Base-by-base conservation (phyloP, 495 filamentous ascomycete genomes). In the Xylaria telfairii region DNA sequence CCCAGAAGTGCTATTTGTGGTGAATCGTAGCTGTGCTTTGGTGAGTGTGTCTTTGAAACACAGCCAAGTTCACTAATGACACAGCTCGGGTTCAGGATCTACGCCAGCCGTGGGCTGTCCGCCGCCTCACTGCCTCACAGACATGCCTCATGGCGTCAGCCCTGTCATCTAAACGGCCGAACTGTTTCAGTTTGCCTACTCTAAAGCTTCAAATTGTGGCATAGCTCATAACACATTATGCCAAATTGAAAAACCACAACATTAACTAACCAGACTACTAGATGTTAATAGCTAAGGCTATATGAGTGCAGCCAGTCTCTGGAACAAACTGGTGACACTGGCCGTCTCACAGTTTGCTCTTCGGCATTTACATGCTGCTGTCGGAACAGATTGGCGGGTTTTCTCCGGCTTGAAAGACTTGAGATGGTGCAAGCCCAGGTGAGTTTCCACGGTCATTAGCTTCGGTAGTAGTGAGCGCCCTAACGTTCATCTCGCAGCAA, bases 51-150 rank as follows among this genome's bases (percentile, higher is more conserved):
- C 28, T 2, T 32, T 59, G 56, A 59, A 59, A 54, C 64, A 39
- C 64, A 37, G 30, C 64, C 64, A 67, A 67, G 47, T 46, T 10
- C 19, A n/a, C 32, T 39, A 7, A 51, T 54, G 64, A 67, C 19
- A 67, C 64, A 41, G 28, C 44, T 39, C 53, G 44, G 63, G 28
- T 13, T 30, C 44, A 9, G 44, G 34, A 34, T 51, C 34, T 42
- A 17, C 59, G 10, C 34, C 10, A 13, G 34, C 28, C 4, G 21
- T 53, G 44, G 12, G 26, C 19, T 13, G 37, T 53, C 37, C 10
- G 42, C 37, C 44, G 26, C 44, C 46, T 49, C 28, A 37, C 4
- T 10, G 9, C 34, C 4, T 8, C 56, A 37, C 21, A 4, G 30
- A 24, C 47, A 56, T 41, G 30, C 46, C 39, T 41, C 63, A 39